phyloP scores from a whole-genome alignment of 2,329 filamentous ascomycete species.

The Xylaria sp. region DNA sequence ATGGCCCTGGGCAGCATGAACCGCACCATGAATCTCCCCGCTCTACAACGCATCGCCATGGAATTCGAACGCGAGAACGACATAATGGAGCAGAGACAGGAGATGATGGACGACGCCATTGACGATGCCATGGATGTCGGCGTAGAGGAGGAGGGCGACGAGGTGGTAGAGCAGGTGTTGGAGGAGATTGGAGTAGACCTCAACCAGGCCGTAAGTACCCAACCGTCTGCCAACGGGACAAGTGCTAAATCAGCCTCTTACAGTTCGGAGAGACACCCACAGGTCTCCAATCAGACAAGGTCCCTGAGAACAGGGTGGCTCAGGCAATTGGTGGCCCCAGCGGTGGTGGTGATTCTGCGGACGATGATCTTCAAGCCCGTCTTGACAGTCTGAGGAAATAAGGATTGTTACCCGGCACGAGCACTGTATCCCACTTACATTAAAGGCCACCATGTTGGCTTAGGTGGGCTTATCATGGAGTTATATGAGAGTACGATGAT shows the following conservation, averaged over 20 bases:
- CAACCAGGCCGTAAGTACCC: slow-evolving; percentile 79
- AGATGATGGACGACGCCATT: slow-evolving; percentile 99
- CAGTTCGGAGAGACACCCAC: slow-evolving; percentile 93
- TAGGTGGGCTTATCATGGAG: slow-evolving; percentile 3
- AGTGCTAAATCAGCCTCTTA: slow-evolving; percentile 45
- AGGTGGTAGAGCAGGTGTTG: slow-evolving; percentile 94
- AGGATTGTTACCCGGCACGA: slow-evolving; percentile 11
- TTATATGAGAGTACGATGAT: slow-evolving; percentile 20
- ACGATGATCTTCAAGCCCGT: slow-evolving; percentile 93
- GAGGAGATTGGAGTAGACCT: slow-evolving; percentile 97
- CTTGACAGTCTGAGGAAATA: slow-evolving; percentile 83
- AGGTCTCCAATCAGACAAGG: slow-evolving; percentile 78
- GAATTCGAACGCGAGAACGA: slow-evolving; percentile 99
- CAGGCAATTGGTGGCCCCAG: slow-evolving; percentile 80
- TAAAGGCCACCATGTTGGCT: neutral
- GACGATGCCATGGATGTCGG: slow-evolving; percentile 93
- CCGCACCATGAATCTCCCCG: slow-evolving; percentile 94
- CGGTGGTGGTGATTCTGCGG: slow-evolving; percentile 70
- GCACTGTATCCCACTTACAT: neutral
- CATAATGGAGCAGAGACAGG: slow-evolving; percentile 98
- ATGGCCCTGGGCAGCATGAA: slow-evolving; percentile 96
- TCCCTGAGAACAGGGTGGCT: slow-evolving; percentile 81
- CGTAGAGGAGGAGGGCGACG: slow-evolving; percentile 94
- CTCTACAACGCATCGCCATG: slow-evolving; percentile 95
- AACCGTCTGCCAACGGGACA: slow-evolving; percentile 20